phyloP scores from a whole-genome alignment of 208 protist species.

The Trypanosoma avium region DNA sequence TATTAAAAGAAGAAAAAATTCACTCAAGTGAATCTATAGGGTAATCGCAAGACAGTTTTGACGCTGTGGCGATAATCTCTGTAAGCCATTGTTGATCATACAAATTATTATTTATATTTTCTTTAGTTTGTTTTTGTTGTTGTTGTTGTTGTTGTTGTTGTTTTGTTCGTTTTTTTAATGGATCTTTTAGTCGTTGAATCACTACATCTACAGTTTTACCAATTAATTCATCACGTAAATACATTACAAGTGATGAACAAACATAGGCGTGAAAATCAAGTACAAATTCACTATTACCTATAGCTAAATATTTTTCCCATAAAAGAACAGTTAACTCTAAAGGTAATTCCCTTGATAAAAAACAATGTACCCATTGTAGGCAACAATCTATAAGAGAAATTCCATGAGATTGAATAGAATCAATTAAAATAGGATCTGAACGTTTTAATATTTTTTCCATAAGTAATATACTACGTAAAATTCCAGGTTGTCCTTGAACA shows the following conservation, averaged over 20 bases:
- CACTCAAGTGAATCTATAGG: slow-evolving; percentile 1
- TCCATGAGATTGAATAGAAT: slow-evolving; percentile 14
- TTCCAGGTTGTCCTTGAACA: slow-evolving; percentile 85
- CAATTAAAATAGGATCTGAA: slow-evolving; percentile 6
- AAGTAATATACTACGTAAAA: slow-evolving; percentile 57
- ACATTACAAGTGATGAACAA: slow-evolving; percentile 76
- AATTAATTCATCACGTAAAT: slow-evolving; percentile 31
- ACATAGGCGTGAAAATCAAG: slow-evolving; percentile 85
- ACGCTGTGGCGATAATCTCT: slow-evolving; percentile 54
- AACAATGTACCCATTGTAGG: slow-evolving; percentile 93
- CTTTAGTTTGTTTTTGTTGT: no score
- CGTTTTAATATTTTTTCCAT: slow-evolving; percentile 51
- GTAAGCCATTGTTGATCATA: slow-evolving; percentile 48
- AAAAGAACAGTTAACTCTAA: slow-evolving; percentile 73
- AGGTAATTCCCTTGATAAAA: slow-evolving; percentile 88
- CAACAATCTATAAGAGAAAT: slow-evolving; percentile 77
- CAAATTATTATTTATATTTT: background rate
- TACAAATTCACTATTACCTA: slow-evolving; percentile 42
- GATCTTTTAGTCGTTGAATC: slow-evolving; percentile 38
- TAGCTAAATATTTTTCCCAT: slow-evolving; percentile 91
- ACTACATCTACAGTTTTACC: slow-evolving; percentile 33
- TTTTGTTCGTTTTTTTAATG: slow-evolving; percentile 12
- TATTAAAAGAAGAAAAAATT: no score
- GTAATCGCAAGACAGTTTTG: slow-evolving; percentile 49
- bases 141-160: slow-evolving; percentile 17